Conservation (phyloP, 2,329 filamentous ascomycete species). For the Exutisphaerella laricina region DNA sequence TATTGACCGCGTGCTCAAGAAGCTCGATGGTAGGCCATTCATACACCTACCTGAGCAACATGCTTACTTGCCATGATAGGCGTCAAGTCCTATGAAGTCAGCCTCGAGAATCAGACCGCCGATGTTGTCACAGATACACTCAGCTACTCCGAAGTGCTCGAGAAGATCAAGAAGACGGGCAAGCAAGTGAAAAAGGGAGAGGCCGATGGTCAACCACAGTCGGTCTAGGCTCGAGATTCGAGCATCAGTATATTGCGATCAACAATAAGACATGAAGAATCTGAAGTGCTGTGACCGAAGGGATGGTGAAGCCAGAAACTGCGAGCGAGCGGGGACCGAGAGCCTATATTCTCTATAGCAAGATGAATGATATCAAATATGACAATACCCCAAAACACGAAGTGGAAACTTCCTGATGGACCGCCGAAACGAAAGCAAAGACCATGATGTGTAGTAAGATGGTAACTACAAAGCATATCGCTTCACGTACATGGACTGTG, state of each 20-base stretch:
- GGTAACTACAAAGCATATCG: too few species aligned
- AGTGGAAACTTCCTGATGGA: too few species aligned
- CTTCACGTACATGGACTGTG: too few species aligned
- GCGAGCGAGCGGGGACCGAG: neutral
- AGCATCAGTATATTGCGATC: neutral
- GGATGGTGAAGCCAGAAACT: neutral
- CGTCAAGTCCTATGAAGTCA: conserved; percentile 80
- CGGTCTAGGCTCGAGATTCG: conserved; percentile 21
- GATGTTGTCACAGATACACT: conserved; percentile 65
- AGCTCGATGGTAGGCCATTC: conserved; percentile 39
- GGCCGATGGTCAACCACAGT: conserved; percentile 56
- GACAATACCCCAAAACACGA: too few species aligned
- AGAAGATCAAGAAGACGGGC: conserved; percentile 90
- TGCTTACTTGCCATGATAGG: too few species aligned
- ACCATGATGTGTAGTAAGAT: too few species aligned
- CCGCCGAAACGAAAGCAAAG: too few species aligned
- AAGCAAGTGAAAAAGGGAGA: conserved; percentile 79
- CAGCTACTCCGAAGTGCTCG: conserved; percentile 72
- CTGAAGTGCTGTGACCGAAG: neutral
- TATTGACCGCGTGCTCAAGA: conserved; percentile 85
- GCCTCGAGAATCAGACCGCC: conserved; percentile 78
- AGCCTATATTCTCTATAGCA: neutral
- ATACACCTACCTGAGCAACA: neutral
- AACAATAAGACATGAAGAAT: neutral
- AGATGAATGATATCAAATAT: neutral